These are phyloP conservation scores for Trifolium subterraneum DNA, from an alignment of 306 rosid genomes.

Conservation along the genomic window DNA sequence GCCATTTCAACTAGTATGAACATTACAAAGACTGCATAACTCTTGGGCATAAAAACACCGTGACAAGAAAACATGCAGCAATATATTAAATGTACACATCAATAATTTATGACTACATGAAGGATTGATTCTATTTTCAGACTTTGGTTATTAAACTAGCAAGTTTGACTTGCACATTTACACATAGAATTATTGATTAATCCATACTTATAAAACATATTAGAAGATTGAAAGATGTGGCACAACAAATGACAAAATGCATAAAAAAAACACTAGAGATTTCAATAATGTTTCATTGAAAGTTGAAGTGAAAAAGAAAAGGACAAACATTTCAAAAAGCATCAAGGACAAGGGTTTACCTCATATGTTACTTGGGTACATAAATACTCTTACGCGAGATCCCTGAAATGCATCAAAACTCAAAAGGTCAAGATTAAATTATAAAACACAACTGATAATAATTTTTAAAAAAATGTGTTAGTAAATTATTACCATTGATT, in stretches of 20 bases:
- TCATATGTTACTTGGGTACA: slow-evolving; percentile 90
- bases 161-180: neutral
- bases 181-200: neutral
- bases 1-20: too few relatives aligned
- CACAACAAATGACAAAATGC: neutral
- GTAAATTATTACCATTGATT: slow-evolving; percentile 66
- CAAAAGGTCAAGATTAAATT: neutral
- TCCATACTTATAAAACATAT: neutral
- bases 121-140: too few relatives aligned
- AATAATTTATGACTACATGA: too few relatives aligned
- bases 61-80: too few relatives aligned
- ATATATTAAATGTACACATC: too few relatives aligned
- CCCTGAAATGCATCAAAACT: slow-evolving; percentile 56
- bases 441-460: neutral
- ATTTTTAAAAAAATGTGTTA: too few relatives aligned
- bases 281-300: neutral
- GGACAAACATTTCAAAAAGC: neutral
- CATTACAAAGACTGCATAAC: too few relatives aligned
- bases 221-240: neutral
- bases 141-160: neutral
- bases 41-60: too few relatives aligned
- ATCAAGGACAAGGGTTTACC: slow-evolving; percentile 38
- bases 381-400: slow-evolving; percentile 82
- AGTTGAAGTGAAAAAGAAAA: neutral
- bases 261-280: neutral